A percentile compares a stretch with the other conserved stretches of the same genome.
phyloP scores from a whole-genome alignment of 352 stramenopile genomes.

The Blastocystis sp. region DNA sequence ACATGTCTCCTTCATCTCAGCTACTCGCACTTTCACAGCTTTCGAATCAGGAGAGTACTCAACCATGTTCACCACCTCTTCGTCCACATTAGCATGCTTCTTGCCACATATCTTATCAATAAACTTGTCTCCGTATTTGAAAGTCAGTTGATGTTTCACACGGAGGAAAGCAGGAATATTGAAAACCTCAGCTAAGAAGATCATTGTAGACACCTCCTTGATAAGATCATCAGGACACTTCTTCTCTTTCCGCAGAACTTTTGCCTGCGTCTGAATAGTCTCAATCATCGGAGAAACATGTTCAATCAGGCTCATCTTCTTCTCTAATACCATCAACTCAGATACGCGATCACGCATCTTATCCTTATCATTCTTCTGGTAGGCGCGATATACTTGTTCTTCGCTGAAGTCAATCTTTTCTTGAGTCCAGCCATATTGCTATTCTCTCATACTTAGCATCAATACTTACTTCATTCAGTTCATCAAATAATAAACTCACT shows the following conservation, averaged over 20 bases:
- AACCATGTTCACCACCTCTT: constrained; percentile 39
- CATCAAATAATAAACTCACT: constrained; percentile 20
- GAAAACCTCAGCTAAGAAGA: constrained; percentile 43
- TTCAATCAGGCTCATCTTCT: constrained; percentile 54
- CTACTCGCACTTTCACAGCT: constrained; percentile 25
- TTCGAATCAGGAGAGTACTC: constrained; percentile 34
- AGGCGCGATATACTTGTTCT: constrained; percentile 51
- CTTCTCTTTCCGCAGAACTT: constrained; percentile 52
- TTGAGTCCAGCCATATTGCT: constrained; percentile 63
- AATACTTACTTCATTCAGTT: constrained; percentile 55
- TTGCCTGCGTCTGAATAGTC: constrained; percentile 27
- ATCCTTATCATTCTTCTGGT: constrained; percentile 65
- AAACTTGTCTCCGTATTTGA: constrained; percentile 65
- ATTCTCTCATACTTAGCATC: neutral
- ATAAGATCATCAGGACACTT: constrained; percentile 57
- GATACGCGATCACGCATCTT: constrained; percentile 33
- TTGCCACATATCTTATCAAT: constrained; percentile 65
- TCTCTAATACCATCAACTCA: constrained; percentile 63
- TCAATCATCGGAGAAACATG: constrained; percentile 49
- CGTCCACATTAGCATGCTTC: constrained; percentile 52
- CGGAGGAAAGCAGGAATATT: constrained; percentile 54
- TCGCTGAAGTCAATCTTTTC: constrained; percentile 53
- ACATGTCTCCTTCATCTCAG: constrained; percentile 4
- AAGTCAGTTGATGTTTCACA: constrained; percentile 55
- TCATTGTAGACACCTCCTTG: constrained; percentile 29